A percentile compares a stretch with the other conserved stretches of the same genome.
phyloP scores from a whole-genome alignment of 176 grass and related monocot species.

The Aegilops tauschii region DNA sequence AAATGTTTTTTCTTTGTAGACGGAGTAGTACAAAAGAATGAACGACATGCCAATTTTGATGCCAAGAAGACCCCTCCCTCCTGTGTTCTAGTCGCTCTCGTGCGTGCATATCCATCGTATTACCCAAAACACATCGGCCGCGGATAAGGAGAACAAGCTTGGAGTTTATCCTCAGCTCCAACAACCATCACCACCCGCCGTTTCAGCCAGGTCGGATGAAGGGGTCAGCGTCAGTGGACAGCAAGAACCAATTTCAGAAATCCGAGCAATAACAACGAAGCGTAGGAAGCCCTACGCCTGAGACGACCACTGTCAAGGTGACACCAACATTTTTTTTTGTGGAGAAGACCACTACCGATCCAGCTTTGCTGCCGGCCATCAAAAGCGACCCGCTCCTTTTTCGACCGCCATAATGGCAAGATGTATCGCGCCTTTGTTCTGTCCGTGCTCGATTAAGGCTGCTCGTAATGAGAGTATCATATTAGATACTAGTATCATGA shows the following conservation, averaged over 20 bases:
- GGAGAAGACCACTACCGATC: neutral
- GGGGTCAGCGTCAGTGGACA: neutral
- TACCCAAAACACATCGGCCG: neutral
- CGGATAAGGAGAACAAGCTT: too few species aligned
- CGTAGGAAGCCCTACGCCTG: too few species aligned
- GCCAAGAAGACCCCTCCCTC: neutral
- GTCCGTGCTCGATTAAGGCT: neutral
- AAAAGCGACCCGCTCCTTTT: neutral
- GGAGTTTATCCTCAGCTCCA: too few species aligned
- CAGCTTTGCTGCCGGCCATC: neutral
- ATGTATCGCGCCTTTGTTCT: neutral
- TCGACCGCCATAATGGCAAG: neutral
- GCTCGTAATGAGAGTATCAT: too few species aligned
- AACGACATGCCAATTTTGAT: neutral
- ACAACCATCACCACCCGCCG: too few species aligned
- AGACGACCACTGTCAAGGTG: neutral
- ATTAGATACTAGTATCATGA: too few species aligned
- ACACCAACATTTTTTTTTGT: neutral
- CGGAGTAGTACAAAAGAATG: too few species aligned
- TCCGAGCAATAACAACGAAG: too few species aligned
- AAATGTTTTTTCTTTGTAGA: too few species aligned
- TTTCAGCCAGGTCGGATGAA: neutral
- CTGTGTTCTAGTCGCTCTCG: neutral
- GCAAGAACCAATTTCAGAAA: neutral
- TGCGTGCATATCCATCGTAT: neutral